phyloP scores from a whole-genome alignment of 169 alveolate species.

The Amoebophrya sp. region DNA sequence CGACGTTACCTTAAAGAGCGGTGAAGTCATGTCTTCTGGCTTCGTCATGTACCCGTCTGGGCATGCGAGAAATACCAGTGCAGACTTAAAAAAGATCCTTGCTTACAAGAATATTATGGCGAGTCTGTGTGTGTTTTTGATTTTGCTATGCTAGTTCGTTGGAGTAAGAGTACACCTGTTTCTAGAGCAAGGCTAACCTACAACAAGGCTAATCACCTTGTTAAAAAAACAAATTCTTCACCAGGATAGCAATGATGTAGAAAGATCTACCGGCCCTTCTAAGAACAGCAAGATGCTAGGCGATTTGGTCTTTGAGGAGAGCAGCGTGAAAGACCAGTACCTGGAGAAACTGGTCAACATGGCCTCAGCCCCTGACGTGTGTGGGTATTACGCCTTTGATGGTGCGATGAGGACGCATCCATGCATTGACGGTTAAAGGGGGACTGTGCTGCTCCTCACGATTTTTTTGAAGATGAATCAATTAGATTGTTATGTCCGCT shows the following conservation, averaged over 20 bases:
- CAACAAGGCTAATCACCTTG: no score
- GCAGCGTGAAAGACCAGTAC: neutral
- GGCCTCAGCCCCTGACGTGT: neutral
- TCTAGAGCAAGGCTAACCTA: no score
- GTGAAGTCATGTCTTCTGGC: constrained; percentile 22
- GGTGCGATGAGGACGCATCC: neutral
- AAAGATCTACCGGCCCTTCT: no score
- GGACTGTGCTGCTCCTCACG: no score
- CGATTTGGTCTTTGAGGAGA: neutral
- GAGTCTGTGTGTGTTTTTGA: no score
- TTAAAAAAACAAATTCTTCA: no score
- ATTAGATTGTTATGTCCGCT: no score
- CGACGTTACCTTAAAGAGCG: constrained; percentile 44
- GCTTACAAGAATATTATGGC: no score
- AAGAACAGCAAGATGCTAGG: neutral
- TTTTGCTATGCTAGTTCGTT: no score
- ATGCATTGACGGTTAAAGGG: neutral
- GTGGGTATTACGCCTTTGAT: neutral
- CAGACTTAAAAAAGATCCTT: constrained; percentile 40
- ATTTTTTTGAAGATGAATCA: no score
- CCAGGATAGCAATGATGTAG: no score
- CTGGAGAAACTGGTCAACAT: neutral
- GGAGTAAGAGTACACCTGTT: no score
- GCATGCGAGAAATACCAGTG: constrained; percentile 49
- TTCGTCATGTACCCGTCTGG: constrained; percentile 51